phyloP scores from a whole-genome alignment of 2,329 filamentous ascomycete species.

The Myriosclerotinia duriaeana region DNA sequence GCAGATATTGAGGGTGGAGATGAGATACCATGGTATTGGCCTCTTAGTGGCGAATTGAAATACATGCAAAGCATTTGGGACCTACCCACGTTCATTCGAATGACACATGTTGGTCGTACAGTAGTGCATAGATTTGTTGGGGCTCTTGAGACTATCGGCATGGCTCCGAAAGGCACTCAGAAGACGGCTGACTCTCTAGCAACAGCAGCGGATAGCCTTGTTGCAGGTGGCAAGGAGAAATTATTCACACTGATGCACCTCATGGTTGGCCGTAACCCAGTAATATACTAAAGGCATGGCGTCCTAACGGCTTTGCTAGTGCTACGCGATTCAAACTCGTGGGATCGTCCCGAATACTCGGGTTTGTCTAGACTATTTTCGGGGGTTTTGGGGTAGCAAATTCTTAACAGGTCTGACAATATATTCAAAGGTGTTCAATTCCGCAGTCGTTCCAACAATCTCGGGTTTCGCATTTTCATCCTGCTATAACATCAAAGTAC shows the following conservation, averaged over 20 bases:
- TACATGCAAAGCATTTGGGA: conserved; percentile 80
- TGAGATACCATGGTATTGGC: conserved; percentile 88
- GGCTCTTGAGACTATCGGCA: conserved; percentile 67
- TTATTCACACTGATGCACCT: conserved; percentile 98
- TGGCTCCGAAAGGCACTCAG: conserved; percentile 81
- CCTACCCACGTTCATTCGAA: conserved; percentile 77
- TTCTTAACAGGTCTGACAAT: no score
- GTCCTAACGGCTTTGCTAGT: no score
- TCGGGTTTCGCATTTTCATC: no score
- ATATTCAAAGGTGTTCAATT: no score
- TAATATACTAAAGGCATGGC: conserved; percentile 9
- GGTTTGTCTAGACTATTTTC: no score
- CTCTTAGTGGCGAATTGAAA: conserved; percentile 77
- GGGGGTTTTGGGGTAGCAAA: no score
- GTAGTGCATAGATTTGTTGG: conserved; percentile 76
- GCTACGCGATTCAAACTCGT: no score
- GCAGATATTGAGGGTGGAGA: conserved; percentile 73
- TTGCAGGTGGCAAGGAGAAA: conserved; percentile 78
- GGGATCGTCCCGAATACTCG: no score
- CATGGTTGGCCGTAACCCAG: conserved; percentile 87
- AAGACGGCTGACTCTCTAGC: conserved; percentile 93
- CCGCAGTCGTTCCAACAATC: no score
- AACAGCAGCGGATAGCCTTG: conserved; percentile 76
- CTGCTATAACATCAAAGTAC: no score
- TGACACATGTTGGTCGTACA: conserved; percentile 80